Percentiles rank a stretch among this genome's conserved stretches.
These are phyloP conservation scores for Thozetella sp. DNA, from an alignment of 495 filamentous ascomycete species.

Conservation along the genomic window DNA sequence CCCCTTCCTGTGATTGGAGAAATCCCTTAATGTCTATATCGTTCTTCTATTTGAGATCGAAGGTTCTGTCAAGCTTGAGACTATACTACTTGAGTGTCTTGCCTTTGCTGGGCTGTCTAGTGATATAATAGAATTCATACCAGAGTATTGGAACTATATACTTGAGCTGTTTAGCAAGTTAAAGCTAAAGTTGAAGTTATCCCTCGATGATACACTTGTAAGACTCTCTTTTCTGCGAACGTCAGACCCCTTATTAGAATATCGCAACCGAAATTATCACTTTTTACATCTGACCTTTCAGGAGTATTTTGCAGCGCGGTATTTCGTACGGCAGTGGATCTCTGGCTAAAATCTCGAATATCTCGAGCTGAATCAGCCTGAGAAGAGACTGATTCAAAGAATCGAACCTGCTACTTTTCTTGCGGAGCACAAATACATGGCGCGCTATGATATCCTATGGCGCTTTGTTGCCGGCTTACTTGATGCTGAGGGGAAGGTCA, in stretches of 20 bases:
- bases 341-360: constrained; percentile 16
- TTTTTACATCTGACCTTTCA: too few relatives aligned
- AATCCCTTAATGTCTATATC: constrained; percentile 18
- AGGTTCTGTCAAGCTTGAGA: constrained; percentile 17
- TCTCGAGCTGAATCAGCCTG: constrained; percentile 17
- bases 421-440: constrained; percentile 35
- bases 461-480: constrained; percentile 45
- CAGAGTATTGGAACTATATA: constrained; percentile 17
- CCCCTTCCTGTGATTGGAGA: constrained; percentile 26
- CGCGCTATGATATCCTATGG: constrained; percentile 43
- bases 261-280: constrained; percentile 27
- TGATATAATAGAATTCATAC: constrained; percentile 35
- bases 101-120: constrained; percentile 39
- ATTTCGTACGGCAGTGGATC: constrained; percentile 42
- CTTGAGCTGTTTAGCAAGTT: constrained; percentile 13
- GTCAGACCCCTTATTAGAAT: constrained; percentile 17
- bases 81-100: constrained; percentile 30
- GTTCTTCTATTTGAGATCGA: constrained; percentile 10
- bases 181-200: too few relatives aligned
- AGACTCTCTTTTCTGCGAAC: constrained; percentile 34
- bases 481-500: constrained; percentile 8
- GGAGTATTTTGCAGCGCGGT: too few relatives aligned
- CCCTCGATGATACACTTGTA: constrained; percentile 15
- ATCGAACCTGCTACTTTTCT: constrained; percentile 25
- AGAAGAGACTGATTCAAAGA: neutral